Base-by-base conservation (phyloP, 192 early-diverging fungal species). In the Physocladia obscura region DNA sequence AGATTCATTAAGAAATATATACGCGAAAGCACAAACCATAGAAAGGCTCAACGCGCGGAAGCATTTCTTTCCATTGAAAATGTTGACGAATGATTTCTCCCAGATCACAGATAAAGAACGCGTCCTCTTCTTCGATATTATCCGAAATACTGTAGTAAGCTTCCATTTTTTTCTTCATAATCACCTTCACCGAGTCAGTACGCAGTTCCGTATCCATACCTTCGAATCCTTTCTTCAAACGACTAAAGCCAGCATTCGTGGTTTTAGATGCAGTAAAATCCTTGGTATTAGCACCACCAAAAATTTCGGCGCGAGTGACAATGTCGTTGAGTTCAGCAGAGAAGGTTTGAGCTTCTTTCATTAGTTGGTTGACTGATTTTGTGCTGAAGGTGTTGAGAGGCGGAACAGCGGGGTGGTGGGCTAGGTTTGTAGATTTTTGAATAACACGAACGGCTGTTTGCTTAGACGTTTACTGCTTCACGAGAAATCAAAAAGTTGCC, bases 11-110 rank as follows among this genome's bases (percentile, higher is more conserved):
- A 13, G 31, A 40, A 55, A 57, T 50, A 61, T 32, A 38, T 73
- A 57, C 44, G 50, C 62, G 69, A 40, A 74, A 67, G 24, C 13
- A 69, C 85, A 61, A 81, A 91, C 89, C 92, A 82, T 92, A 98
- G 76, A 95, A 95, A 17, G 97, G 97, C 78, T 96, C 90, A 60
- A 99, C 90, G 63, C 95, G 88, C 35, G 95, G 95, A 60, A 99
- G 84, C 49, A 88, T 82, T 48, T 76, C 57, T 63, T 83, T 80
- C 93, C 93, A 99, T 75, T 90, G 90, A 57, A 76, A 62, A 72
- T 92, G 87, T 84, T 99, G 97, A 61, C 92, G 88, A 22, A 82
- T 82, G 29, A 99, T 86, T 79, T 93, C 90, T 55, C 94, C 96
- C 69, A 99, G 75, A 81, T 99, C 95, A 47, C 87, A 91, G 40